Percentiles rank a stretch among this genome's conserved stretches.
phyloP scores from a whole-genome alignment of 164 flowering plant genomes.

The Stephania japonica region DNA sequence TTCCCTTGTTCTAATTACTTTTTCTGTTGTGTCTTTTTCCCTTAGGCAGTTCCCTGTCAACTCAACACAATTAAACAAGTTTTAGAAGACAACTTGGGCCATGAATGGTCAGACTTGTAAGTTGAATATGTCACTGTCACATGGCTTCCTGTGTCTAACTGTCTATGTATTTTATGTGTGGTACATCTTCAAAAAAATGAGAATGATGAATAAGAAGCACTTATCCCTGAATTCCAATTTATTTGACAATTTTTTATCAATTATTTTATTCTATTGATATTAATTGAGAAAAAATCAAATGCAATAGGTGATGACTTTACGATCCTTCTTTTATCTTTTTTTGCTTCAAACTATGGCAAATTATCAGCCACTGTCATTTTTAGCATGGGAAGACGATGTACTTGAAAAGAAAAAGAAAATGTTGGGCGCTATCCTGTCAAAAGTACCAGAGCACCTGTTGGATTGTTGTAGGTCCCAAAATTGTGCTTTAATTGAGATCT shows the following conservation, averaged over 20 bases:
- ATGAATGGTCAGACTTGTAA: conserved; percentile 63
- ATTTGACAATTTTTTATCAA: neutral
- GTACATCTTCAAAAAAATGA: neutral
- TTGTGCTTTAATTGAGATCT: no score
- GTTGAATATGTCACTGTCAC: conserved; percentile 17
- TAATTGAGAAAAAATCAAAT: no score
- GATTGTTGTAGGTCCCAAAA: no score
- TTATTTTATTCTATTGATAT: no score
- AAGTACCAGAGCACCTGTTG: no score
- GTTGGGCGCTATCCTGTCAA: no score
- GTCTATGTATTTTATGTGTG: neutral
- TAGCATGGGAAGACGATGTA: no score
- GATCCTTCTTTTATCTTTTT: no score
- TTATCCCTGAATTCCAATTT: neutral
- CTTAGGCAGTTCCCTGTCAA: conserved; percentile 72
- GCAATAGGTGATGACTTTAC: no score
- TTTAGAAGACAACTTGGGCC: conserved; percentile 42
- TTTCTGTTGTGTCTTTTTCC: conserved; percentile 15
- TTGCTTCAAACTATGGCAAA: no score
- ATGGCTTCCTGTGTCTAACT: neutral
- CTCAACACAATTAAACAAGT: conserved; percentile 65
- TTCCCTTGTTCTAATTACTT: neutral
- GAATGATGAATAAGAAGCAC: neutral
- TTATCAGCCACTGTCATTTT: no score
- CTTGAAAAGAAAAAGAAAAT: no score